Base-by-base conservation (phyloP, 352 stramenopile genomes). In the Phytophthora aleatoria region DNA sequence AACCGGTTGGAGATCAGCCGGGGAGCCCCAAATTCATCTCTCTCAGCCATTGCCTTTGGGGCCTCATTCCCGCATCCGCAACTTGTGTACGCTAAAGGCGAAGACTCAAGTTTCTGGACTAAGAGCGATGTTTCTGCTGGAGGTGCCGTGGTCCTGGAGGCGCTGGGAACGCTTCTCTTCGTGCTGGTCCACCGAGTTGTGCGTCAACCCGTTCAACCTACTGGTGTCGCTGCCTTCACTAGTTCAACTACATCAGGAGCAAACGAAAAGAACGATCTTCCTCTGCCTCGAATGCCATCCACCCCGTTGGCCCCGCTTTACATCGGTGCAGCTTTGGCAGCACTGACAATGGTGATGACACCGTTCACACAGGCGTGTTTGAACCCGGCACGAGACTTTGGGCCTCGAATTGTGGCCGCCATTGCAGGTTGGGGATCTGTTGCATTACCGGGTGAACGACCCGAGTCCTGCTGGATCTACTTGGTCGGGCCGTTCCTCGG, bases 321-420 rank as follows among this genome's bases (percentile, higher is more conserved):
- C 24, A 77, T 94, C 38, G 85, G 85, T 36, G 51, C 71, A 41
- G 78, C 74, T 1, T 57, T 94, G 13, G 65, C 80, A 35, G 49
- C 64, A 5, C 28, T 94, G 3, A 85, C 89, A 50, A 67, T 71
- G 50, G 53, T 83, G 13, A 60, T 89, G 38, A 82, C 82, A 0
- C 84, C 87, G 1, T 69, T 94, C 36, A 91, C 83, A 0, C 83
- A 92, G 54, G 83, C 79, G 12, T 77, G 81, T 54, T 75, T 92
- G 47, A 96, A 94, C 56, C 87, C 85, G 11, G 85, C 83, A 8
- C 74, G 87, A 38, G 87, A 95, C 62, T 87, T 95, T 55, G 87
- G 87, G 1, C 83, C 85, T 35, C 65, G 82, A 15, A 60, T 94
- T 36, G 69, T 94, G 9, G 84, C 81, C 1, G 71, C 50, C n/a